A percentile compares a stretch with the other conserved stretches of the same genome.
Evolutionary conservation across 768 basidiomycete genomes (phyloP).

Genomic region (Lyophyllum semitale): DNA sequence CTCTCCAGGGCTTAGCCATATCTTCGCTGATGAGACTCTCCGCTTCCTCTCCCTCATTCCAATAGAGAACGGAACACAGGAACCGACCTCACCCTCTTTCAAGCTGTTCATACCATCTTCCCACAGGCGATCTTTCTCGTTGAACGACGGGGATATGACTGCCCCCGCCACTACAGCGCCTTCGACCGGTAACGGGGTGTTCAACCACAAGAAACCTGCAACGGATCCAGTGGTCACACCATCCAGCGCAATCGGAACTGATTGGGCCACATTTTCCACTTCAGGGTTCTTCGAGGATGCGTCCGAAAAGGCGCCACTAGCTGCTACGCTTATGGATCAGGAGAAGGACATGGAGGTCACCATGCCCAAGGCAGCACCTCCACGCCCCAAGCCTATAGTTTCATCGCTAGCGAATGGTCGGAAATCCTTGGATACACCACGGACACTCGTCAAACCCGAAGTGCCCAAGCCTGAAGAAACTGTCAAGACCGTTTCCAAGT

Average conservation of each 20-base stretch:
- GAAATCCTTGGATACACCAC: conserved; percentile 28
- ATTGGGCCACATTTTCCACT: conserved; percentile 72
- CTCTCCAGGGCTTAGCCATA: conserved; percentile 42
- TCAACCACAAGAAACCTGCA: conserved; percentile 29
- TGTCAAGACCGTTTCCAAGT: conserved; percentile 35
- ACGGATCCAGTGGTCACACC: conserved; percentile 26
- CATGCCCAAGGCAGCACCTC: conserved; percentile 39
- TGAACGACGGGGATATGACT: conserved; percentile 21
- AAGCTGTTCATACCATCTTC: conserved; percentile 28
- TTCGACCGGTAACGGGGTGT: conserved; percentile 16
- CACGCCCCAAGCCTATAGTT: conserved; percentile 23
- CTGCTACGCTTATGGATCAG: conserved; percentile 56
- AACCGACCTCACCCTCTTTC: conserved; percentile 33
- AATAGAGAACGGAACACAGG: conserved; percentile 33
- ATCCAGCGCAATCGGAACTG: conserved; percentile 34
- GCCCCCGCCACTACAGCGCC: conserved; percentile 15
- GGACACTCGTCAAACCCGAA: conserved; percentile 13
- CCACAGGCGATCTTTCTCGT: conserved; percentile 34
- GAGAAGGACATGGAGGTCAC: conserved; percentile 64
- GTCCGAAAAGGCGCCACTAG: conserved; percentile 44
- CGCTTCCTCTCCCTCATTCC: conserved; percentile 53
- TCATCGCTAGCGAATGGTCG: conserved; percentile 22
- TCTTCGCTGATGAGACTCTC: conserved; percentile 74
- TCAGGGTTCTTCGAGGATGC: conserved; percentile 58
- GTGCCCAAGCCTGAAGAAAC: conserved; percentile 22